These are phyloP conservation scores for Epichloe coenophiala DNA, from an alignment of 2,329 filamentous ascomycete genomes.

Conservation along the genomic window DNA sequence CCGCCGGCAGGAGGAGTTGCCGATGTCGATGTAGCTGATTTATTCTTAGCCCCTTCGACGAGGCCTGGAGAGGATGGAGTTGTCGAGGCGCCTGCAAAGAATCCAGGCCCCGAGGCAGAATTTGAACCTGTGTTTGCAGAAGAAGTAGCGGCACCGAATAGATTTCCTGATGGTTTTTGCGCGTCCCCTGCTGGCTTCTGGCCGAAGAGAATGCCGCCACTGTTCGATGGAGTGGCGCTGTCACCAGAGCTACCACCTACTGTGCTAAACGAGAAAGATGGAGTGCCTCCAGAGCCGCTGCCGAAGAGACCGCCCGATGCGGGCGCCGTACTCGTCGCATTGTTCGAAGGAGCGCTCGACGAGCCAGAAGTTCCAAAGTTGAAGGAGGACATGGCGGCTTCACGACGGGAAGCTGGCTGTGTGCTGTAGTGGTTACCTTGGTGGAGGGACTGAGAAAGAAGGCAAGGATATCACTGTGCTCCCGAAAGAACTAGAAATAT, in stretches of 20 bases:
- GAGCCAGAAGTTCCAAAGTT: conserved; percentile 22
- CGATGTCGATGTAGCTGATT: conserved; percentile 6
- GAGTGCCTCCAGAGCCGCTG: conserved; percentile 13
- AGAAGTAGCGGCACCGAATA: conserved; percentile 13
- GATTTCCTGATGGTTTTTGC: conserved; percentile 15
- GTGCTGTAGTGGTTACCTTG: not conserved
- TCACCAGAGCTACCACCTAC: conserved; percentile 11
- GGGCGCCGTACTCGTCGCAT: conserved; percentile 23
- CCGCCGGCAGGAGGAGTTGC: conserved; percentile 9
- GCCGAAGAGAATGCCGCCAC: conserved; percentile 18
- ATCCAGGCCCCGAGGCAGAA: conserved; percentile 9
- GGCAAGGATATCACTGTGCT: not conserved
- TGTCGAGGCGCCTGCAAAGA: conserved; percentile 17
- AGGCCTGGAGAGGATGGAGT: conserved; percentile 9
- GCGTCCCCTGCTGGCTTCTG: conserved; percentile 15
- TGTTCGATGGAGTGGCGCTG: conserved; percentile 16
- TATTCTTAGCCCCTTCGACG: conserved; percentile 6
- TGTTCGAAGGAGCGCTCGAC: conserved; percentile 19
- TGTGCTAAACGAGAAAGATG: conserved; percentile 27
- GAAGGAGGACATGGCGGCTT: conserved; percentile 23
- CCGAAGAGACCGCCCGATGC: conserved; percentile 30
- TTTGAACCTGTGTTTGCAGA: conserved; percentile 16
- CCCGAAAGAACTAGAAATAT: not conserved
- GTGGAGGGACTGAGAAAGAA: not conserved
- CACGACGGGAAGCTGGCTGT: not conserved